Percentiles rank a stretch among this genome's conserved stretches.
phyloP scores from a whole-genome alignment of 176 grass and related monocot species.

The Aegilops speltoides region DNA sequence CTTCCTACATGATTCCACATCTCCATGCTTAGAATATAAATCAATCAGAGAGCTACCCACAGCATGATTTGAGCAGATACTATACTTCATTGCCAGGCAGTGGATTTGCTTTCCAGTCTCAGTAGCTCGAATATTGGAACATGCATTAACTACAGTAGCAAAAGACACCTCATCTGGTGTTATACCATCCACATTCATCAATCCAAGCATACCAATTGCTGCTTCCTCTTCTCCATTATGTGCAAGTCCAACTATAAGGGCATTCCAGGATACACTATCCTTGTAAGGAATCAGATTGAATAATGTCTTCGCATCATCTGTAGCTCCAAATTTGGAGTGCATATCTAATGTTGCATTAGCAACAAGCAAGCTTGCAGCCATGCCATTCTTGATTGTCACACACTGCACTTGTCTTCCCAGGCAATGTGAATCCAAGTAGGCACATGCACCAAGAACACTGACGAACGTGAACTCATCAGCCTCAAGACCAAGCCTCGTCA shows the following conservation, averaged over 20 bases:
- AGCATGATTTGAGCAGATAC: constrained; percentile 44
- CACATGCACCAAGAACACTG: constrained; percentile 49
- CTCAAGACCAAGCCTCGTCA: constrained; percentile 42
- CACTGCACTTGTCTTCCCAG: constrained; percentile 61
- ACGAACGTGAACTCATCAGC: constrained; percentile 68
- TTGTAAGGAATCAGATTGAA: constrained; percentile 52
- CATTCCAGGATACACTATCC: constrained; percentile 71
- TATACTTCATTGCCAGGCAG: constrained; percentile 45
- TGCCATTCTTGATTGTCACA: constrained; percentile 48
- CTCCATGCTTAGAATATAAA: constrained; percentile 62
- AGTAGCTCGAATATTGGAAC: constrained; percentile 48
- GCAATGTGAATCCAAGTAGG: constrained; percentile 24
- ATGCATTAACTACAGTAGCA: constrained; percentile 55
- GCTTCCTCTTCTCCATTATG: constrained; percentile 47
- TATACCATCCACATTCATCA: constrained; percentile 37
- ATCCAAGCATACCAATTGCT: constrained; percentile 49
- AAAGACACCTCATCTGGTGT: constrained; percentile 61
- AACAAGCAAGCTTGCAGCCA: constrained; percentile 52
- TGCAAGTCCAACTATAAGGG: constrained; percentile 69
- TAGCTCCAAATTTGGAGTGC: constrained; percentile 67
- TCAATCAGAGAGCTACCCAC: constrained; percentile 66
- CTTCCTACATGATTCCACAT: constrained; percentile 56
- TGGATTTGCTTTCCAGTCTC: constrained; percentile 74
- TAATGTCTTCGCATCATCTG: constrained; percentile 39
- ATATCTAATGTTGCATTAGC: constrained; percentile 69